Conservation (phyloP, 345 rosid genomes). For the Citrus unshiu region DNA sequence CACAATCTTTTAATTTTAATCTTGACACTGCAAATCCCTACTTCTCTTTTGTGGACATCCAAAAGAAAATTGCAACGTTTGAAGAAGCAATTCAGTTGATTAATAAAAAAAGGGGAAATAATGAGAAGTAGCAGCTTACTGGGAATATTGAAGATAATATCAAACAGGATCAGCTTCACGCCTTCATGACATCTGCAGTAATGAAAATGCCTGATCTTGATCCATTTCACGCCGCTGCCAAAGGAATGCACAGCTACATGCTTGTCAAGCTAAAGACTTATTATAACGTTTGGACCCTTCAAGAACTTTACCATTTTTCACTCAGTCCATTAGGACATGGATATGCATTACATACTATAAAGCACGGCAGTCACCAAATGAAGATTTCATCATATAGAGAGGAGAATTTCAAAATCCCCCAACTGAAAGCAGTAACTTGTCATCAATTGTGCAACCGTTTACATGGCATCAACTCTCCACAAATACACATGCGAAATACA, state of each 20-base stretch:
- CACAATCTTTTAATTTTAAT: not conserved
- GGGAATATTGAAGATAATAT: not conserved
- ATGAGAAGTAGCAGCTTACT: not conserved
- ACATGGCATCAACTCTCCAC: not conserved
- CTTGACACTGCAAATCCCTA: not conserved
- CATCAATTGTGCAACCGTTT: not conserved
- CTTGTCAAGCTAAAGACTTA: not conserved
- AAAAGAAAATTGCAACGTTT: not conserved
- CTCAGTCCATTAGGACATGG: not conserved
- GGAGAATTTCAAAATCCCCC: not conserved
- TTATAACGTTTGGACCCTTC: not conserved
- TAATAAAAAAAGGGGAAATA: not conserved
- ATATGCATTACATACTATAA: not conserved
- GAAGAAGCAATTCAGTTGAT: not conserved
- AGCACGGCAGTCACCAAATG: not conserved
- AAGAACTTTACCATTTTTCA: not conserved
- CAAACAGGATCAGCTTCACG: not conserved
- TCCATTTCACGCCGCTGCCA: not conserved
- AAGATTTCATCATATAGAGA: not conserved
- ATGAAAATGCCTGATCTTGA: not conserved
- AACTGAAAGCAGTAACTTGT: not conserved
- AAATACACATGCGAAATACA: not conserved
- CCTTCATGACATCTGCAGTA: not conserved
- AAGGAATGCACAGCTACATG: not conserved
- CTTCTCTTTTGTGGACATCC: not conserved